Evolutionary conservation across 2,329 filamentous ascomycete species (phyloP).

Genomic region (Fusarium sp.): DNA sequence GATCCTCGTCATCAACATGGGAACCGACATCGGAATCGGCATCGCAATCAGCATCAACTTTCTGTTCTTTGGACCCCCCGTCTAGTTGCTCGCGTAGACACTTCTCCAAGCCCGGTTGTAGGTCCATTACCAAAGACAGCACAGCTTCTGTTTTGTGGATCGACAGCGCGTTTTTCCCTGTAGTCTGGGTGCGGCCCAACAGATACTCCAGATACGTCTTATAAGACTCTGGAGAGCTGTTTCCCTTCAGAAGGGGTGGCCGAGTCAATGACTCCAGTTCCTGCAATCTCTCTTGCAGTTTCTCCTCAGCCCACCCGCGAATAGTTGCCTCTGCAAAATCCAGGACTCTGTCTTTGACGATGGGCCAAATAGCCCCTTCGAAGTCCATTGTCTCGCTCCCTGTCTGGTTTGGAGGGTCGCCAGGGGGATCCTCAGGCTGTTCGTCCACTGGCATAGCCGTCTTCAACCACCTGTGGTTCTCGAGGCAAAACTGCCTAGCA

Average conservation of each 20-base stretch:
- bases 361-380: neutral
- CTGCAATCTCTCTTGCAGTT: neutral
- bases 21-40: too few species aligned
- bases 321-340: neutral
- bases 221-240: constrained; percentile 7
- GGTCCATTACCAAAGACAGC: constrained; percentile 4
- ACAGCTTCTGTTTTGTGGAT: neutral
- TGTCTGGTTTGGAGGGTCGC: fast-evolving
- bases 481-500: fast-evolving
- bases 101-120: constrained; percentile 3
- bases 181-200: neutral
- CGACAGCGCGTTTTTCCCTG: fast-evolving
- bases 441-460: fast-evolving
- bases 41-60: neutral
- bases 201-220: neutral
- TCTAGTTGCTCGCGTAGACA: neutral
- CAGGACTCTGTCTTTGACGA: neutral
- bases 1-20: too few species aligned
- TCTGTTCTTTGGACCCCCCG: fast-evolving
- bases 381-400: neutral
- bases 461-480: neutral
- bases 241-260: neutral
- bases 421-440: fast-evolving
- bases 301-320: fast-evolving
- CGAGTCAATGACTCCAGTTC: neutral